phyloP scores from a whole-genome alignment of 2,329 filamentous ascomycete species.

The Neofusicoccum kwambonambiense region DNA sequence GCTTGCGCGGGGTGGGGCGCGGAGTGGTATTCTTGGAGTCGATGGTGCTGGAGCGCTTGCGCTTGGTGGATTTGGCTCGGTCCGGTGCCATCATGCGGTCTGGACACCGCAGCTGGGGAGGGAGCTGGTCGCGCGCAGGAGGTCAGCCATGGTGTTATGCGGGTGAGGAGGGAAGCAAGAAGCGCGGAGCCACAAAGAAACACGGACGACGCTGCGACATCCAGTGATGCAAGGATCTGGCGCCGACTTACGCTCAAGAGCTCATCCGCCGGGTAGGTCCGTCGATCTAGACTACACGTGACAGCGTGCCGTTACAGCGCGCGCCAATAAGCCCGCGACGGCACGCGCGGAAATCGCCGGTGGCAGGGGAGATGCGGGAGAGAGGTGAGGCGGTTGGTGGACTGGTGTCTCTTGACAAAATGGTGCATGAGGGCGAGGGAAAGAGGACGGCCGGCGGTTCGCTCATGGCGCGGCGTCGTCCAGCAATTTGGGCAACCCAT shows the following conservation, averaged over 20 bases:
- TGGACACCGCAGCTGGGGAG: not conserved
- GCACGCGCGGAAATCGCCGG: not conserved
- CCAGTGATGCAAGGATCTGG: conserved; percentile 5
- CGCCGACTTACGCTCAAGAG: not conserved
- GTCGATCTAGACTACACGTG: not conserved
- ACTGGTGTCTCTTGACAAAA: not conserved
- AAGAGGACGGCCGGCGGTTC: not conserved
- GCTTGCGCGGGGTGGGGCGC: not conserved
- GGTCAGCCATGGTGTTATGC: not conserved
- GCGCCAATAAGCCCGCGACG: not conserved
- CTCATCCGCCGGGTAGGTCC: not conserved
- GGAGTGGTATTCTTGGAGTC: not conserved
- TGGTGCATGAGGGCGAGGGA: not conserved
- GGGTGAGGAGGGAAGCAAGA: not conserved
- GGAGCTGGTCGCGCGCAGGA: not conserved
- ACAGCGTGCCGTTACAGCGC: conserved; percentile 12
- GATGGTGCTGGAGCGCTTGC: conserved; percentile 6
- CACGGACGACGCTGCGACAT: not conserved
- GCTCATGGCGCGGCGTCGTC: too few relatives aligned
- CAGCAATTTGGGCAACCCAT: too few relatives aligned
- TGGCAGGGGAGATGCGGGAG: not conserved
- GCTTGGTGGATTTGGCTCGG: not conserved
- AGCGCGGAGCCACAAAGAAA: not conserved
- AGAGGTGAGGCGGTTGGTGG: not conserved
- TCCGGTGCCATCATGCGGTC: conserved; percentile 16